Evolutionary conservation across 306 rosid species (phyloP).

Genomic region (Casuarina cunninghamiana): DNA sequence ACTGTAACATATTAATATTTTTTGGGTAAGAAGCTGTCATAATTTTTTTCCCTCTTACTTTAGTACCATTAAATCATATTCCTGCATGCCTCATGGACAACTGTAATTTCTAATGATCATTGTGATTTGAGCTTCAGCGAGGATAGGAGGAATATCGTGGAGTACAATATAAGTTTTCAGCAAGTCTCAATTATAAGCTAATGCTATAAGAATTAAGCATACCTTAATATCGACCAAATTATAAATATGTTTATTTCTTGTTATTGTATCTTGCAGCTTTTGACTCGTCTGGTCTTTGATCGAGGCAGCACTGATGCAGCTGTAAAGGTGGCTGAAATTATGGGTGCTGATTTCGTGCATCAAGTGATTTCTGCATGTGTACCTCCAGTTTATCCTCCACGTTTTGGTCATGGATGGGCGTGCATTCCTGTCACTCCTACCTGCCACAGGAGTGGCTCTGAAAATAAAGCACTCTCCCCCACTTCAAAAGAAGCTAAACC

Average conservation of each 20-base stretch:
- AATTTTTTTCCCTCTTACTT: background rate
- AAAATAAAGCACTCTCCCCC: conserved; percentile 76
- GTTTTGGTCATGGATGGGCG: conserved; percentile 97
- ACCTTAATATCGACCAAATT: conserved; percentile 24
- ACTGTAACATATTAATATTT: background rate
- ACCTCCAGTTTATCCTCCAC: conserved; percentile 93
- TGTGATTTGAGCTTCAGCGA: background rate
- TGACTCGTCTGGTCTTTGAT: conserved; percentile 93
- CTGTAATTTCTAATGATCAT: background rate
- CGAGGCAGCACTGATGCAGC: conserved; percentile 99
- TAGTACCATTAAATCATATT: background rate
- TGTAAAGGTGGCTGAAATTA: conserved; percentile 87
- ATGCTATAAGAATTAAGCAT: conserved; percentile 20
- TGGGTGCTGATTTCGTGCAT: conserved; percentile 95
- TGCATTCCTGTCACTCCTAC: conserved; percentile 88
- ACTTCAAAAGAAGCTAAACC: conserved; percentile 81
- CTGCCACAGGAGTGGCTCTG: conserved; percentile 69
- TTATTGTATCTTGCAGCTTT: conserved; percentile 62
- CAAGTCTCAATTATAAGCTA: conserved; percentile 6
- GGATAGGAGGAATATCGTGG: background rate
- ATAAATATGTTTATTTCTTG: conserved; percentile 9
- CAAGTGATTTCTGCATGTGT: conserved; percentile 98
- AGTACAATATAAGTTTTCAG: background rate
- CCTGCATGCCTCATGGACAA: background rate
- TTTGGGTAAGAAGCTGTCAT: background rate